Conservation (phyloP, 2,329 filamentous ascomycete genomes). For the Ophiocordyceps robertsii region DNA sequence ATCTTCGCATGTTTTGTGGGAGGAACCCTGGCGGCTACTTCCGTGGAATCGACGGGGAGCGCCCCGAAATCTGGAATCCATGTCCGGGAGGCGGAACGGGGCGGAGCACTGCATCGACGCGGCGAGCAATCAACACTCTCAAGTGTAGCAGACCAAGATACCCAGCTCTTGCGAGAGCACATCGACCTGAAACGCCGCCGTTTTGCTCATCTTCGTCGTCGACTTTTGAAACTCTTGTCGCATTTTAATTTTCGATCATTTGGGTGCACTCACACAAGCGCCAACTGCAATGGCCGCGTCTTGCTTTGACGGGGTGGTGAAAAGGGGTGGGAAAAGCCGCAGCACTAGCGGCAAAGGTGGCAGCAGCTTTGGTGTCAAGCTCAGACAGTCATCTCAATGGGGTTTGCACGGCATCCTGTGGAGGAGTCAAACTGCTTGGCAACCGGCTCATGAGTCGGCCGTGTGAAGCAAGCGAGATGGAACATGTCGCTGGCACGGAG, state of each 20-base stretch:
- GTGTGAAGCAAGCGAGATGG: too few species aligned
- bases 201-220: constrained; percentile 10
- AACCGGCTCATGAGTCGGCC: too few species aligned
- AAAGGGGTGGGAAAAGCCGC: neutral
- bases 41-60: neutral
- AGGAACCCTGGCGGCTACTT: too few species aligned
- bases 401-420: neutral
- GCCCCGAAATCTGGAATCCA: neutral
- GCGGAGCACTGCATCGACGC: neutral
- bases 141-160: constrained; percentile 22
- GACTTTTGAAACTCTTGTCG: constrained; percentile 1
- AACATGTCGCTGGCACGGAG: neutral
- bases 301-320: neutral
- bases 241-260: neutral
- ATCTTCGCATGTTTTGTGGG: neutral
- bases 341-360: neutral
- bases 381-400: neutral
- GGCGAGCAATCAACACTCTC: constrained; percentile 2
- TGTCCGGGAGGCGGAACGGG: constrained; percentile 1
- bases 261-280: neutral
- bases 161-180: constrained; percentile 24
- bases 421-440: neutral
- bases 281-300: neutral
- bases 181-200: constrained; percentile 19
- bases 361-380: neutral